Evolutionary conservation across 1,284 basidiomycete species (phyloP), one percentile per base, ranked within the genome.

Genomic region (Boletus albobrunnescens): DNA sequence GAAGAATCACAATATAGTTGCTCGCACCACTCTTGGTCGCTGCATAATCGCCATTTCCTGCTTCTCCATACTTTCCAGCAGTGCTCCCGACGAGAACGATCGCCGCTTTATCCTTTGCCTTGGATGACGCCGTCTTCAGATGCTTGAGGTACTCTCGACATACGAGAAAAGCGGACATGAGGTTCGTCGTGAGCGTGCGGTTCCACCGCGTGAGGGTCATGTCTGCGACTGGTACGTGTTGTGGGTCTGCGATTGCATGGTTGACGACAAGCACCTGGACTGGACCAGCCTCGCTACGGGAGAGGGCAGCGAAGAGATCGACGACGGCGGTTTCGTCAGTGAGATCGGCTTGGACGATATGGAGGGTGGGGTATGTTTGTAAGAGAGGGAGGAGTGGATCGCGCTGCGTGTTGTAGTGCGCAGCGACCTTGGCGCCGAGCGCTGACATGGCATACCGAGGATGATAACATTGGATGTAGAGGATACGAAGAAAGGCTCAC

Each of bases 21-120:
- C 71, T 41, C 50, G n/a, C n/a, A 81, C 79, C 78, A 52, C 78
- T 81, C 65, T 81, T 81, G 4, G 73, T 67, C 26, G 75, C 72
- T 13, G 81, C 73, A 55, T 84, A 84, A 67, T 87, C 83, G 1
- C 76, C 76, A 60, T 85, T 79, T 9, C 76, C 77, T 1, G 76
- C 76, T 65, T 88, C 84, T 11, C 87, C 87, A 53, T 77, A 84
- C 64, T 84, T 85, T 4, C 87, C 87, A 6, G 85, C 76, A 0
- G 80, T 82, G 50, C 83, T 85, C 12, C 87, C 85, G 36, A 89
- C 75, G 35, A 87, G 65, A 3, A 87, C 71, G 24, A 88, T 75
- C 14, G 76, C 71, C 0, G 79, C 81, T 51, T 78, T 76, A 12
- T 73, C 75, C 55, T 76, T 80, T 40, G 67, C 53, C 14, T 57